Percentiles rank a stretch among this genome's conserved stretches.
phyloP scores from a whole-genome alignment of 2,329 filamentous ascomycete genomes.

The Colletotrichum godetiae region DNA sequence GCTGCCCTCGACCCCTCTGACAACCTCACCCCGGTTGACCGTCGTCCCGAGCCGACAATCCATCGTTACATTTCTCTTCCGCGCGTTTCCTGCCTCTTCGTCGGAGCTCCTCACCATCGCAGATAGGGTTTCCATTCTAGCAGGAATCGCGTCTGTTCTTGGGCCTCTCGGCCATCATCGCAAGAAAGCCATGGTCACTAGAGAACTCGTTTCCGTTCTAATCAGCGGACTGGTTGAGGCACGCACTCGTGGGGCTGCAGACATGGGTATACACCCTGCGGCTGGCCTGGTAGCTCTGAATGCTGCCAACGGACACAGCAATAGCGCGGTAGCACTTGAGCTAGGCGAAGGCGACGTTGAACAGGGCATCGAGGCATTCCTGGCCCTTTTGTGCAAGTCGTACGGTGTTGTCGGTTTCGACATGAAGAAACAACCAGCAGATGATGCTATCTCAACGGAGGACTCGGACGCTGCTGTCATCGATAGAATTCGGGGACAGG shows the following conservation, averaged over 20 bases:
- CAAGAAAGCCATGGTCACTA: constrained; percentile 91
- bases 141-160: constrained; percentile 89
- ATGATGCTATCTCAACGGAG: constrained; percentile 40
- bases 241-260: constrained; percentile 91
- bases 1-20: constrained; percentile 60
- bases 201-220: constrained; percentile 85
- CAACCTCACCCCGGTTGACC: constrained; percentile 65
- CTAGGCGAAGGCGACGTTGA: constrained; percentile 74
- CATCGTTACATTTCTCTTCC: constrained; percentile 74
- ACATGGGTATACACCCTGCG: constrained; percentile 94
- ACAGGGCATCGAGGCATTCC: constrained; percentile 72
- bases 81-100: constrained; percentile 75
- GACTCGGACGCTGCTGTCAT: constrained; percentile 66
- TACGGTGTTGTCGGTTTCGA: constrained; percentile 72
- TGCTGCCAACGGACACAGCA: constrained; percentile 59
- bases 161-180: constrained; percentile 82
- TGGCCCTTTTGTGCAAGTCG: constrained; percentile 69
- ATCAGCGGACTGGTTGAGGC: constrained; percentile 90
- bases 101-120: constrained; percentile 76
- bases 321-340: constrained; percentile 67
- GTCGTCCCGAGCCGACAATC: constrained; percentile 69
- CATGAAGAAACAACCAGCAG: constrained; percentile 42
- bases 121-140: constrained; percentile 82
- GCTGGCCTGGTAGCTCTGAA: constrained; percentile 83
- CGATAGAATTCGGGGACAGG: constrained; percentile 69